A percentile compares a stretch with the other conserved stretches of the same genome.
Evolutionary conservation across 768 basidiomycete species (phyloP).

Genomic region (Lactifluus pinguis): DNA sequence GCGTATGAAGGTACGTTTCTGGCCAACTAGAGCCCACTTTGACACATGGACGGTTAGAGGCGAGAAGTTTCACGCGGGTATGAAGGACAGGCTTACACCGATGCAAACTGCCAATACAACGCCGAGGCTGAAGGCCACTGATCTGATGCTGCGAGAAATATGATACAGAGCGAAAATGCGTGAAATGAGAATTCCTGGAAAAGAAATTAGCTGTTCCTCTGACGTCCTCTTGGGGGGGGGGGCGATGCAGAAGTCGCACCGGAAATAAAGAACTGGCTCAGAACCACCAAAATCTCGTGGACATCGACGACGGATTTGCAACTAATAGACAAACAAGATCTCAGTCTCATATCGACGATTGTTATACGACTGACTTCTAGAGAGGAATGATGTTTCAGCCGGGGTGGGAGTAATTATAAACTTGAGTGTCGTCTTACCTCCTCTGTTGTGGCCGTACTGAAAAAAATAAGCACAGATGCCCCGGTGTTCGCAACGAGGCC

Average conservation of each 20-base stretch:
- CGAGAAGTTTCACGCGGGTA: neutral
- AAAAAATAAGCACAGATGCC: constrained; percentile 18
- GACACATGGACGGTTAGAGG: neutral
- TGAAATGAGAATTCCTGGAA: constrained; percentile 35
- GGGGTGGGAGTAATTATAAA: neutral
- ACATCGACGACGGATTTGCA: constrained; percentile 33
- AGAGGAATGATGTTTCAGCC: neutral
- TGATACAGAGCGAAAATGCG: constrained; percentile 45
- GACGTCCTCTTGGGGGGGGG: too few relatives aligned
- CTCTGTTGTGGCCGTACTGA: neutral
- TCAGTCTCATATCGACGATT: neutral
- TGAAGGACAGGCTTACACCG: constrained; percentile 28
- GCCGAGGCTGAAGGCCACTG: constrained; percentile 29
- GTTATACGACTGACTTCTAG: constrained; percentile 17
- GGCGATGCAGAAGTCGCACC: constrained; percentile 28
- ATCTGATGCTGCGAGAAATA: constrained; percentile 31
- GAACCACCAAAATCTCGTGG: constrained; percentile 35
- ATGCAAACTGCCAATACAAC: constrained; percentile 26
- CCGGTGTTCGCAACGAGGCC: constrained; percentile 31
- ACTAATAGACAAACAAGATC: constrained; percentile 22
- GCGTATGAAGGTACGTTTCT: constrained; percentile 16
- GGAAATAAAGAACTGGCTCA: constrained; percentile 38
- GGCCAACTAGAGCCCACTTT: constrained; percentile 39
- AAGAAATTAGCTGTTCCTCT: neutral
- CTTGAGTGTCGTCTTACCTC: constrained; percentile 8